Conservation (phyloP, 2,329 filamentous ascomycete species). For the Fusarium subglutinans region DNA sequence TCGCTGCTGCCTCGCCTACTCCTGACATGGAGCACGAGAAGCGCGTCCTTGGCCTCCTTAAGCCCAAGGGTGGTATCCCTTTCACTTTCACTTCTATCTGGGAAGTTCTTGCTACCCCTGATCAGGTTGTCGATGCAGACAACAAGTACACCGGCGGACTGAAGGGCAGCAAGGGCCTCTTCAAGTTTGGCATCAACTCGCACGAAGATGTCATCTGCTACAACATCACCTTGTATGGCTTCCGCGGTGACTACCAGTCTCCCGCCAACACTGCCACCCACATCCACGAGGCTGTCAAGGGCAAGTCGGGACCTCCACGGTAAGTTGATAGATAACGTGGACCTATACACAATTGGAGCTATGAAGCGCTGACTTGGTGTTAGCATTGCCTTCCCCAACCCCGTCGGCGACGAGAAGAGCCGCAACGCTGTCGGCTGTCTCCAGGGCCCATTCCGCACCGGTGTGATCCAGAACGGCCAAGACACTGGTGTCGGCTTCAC, state of each 20-base stretch:
- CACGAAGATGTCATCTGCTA: slow-evolving; percentile 55
- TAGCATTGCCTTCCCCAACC: slow-evolving; percentile 61
- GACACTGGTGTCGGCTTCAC: slow-evolving; percentile 56
- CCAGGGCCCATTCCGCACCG: slow-evolving; percentile 49
- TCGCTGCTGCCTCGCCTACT: slow-evolving; percentile 37
- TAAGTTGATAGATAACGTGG: slow-evolving; percentile 20
- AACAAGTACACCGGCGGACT: slow-evolving; percentile 52
- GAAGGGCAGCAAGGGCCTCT: slow-evolving; percentile 56
- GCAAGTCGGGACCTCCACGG: slow-evolving; percentile 60
- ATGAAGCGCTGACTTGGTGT: not conserved
- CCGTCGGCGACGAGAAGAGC: slow-evolving; percentile 48
- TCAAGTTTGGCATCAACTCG: slow-evolving; percentile 63
- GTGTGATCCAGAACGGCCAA: slow-evolving; percentile 41
- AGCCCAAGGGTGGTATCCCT: slow-evolving; percentile 32
- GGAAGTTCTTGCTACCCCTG: slow-evolving; percentile 57
- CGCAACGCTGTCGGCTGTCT: slow-evolving; percentile 55
- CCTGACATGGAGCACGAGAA: slow-evolving; percentile 34
- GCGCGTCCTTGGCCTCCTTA: slow-evolving; percentile 24
- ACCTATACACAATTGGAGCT: not conserved
- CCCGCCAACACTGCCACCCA: slow-evolving; percentile 63
- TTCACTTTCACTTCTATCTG: slow-evolving; percentile 60
- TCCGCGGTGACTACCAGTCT: slow-evolving; percentile 61
- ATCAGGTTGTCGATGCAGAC: slow-evolving; percentile 58
- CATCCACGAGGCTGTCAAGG: slow-evolving; percentile 60
- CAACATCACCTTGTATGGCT: slow-evolving; percentile 61